Percentiles rank a stretch among this genome's conserved stretches.
Conservation (phyloP, 306 rosid species). For the Malus orientalis region DNA sequence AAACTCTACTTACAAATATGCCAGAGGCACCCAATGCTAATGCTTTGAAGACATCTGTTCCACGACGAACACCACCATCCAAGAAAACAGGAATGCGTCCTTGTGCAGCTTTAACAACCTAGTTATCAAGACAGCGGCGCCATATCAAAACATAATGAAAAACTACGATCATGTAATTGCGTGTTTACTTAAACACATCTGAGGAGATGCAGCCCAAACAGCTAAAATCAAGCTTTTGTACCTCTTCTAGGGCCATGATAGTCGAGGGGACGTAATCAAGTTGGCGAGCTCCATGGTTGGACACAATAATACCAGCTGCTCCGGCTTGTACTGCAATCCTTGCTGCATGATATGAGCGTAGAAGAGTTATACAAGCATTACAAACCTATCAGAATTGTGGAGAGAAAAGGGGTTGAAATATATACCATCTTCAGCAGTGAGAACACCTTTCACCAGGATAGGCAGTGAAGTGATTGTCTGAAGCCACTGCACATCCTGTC, state of each 20-base stretch:
- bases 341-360: slow-evolving; percentile 41
- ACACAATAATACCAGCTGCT: slow-evolving; percentile 90
- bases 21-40: slow-evolving; percentile 97
- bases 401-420: slow-evolving; percentile 4
- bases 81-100: slow-evolving; percentile 80
- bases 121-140: not conserved
- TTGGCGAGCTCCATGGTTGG: slow-evolving; percentile 97
- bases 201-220: not conserved
- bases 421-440: slow-evolving; percentile 91
- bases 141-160: not conserved
- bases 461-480: slow-evolving; percentile 89
- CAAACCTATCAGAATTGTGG: not conserved
- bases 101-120: slow-evolving; percentile 87
- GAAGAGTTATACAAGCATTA: not conserved
- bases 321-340: slow-evolving; percentile 85
- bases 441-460: slow-evolving; percentile 93
- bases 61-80: slow-evolving; percentile 97
- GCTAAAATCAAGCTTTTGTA: slow-evolving; percentile 14
- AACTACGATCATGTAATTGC: not conserved
- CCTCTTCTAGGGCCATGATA: slow-evolving; percentile 89
- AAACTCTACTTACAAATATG: slow-evolving; percentile 59
- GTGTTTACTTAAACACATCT: not conserved
- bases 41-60: slow-evolving; percentile 98
- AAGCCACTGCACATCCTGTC: slow-evolving; percentile 98
- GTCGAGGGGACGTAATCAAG: slow-evolving; percentile 95